Percentiles rank a stretch among this genome's conserved stretches.
These are phyloP conservation scores for Tolypocladium paradoxum DNA, from an alignment of 2,329 filamentous ascomycete species.

Conservation along the genomic window DNA sequence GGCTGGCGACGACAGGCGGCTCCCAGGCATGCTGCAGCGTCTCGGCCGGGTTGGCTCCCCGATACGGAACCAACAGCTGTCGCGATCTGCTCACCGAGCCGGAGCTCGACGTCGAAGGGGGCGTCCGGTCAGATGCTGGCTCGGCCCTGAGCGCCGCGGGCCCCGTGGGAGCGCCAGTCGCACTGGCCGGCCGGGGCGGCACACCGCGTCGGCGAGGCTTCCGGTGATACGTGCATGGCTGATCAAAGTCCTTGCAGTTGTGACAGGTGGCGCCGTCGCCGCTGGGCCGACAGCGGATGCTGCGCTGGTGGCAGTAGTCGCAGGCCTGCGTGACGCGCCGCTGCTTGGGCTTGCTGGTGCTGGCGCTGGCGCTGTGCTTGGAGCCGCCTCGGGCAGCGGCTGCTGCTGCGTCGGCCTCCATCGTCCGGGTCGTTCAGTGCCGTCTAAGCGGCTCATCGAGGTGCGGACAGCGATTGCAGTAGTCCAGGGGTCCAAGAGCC, in stretches of 20 bases:
- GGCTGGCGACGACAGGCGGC: constrained; percentile 7
- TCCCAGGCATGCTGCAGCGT: constrained; percentile 2
- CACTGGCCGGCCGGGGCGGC: background rate
- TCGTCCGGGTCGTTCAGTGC: background rate
- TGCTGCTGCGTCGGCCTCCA: background rate
- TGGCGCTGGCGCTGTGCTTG: background rate
- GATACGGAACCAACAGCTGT: background rate
- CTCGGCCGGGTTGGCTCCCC: background rate
- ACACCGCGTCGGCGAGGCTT: constrained; percentile 27
- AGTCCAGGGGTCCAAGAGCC: too few species aligned
- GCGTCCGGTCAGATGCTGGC: background rate
- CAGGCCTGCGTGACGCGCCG: constrained; percentile 10
- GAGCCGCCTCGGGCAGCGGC: background rate
- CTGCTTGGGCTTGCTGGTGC: constrained; percentile 5
- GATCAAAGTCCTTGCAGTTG: constrained; percentile 37
- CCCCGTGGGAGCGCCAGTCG: background rate
- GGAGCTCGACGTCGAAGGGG: background rate
- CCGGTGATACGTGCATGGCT: constrained; percentile 33
- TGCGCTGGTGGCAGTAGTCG: constrained; percentile 35
- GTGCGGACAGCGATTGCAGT: too few species aligned
- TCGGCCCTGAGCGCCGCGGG: background rate
- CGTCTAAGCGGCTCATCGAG: background rate
- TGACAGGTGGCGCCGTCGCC: constrained; percentile 30
- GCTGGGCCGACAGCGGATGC: constrained; percentile 15
- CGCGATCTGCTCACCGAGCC: background rate